Evolutionary conservation across 768 basidiomycete species (phyloP).

Genomic region (Pleurotus salmoneostramineus): DNA sequence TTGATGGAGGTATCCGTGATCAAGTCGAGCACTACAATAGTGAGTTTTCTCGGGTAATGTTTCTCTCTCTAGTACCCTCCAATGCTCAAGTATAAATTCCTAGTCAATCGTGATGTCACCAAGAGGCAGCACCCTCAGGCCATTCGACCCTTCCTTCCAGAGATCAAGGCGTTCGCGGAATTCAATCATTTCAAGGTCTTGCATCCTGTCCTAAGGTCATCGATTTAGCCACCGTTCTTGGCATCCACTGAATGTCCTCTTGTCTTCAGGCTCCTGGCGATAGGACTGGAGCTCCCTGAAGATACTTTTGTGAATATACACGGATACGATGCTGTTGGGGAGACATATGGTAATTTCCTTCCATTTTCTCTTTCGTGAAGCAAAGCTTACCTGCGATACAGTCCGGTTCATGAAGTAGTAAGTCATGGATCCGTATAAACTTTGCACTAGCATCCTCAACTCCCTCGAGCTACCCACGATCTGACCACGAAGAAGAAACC

Average conservation of each 20-base stretch:
- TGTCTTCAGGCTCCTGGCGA: constrained; percentile 30
- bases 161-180: constrained; percentile 28
- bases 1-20: constrained; percentile 59
- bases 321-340: constrained; percentile 28
- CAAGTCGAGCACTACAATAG: constrained; percentile 64
- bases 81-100: not conserved
- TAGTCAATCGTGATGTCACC: constrained; percentile 30
- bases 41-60: constrained; percentile 20
- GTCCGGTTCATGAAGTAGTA: constrained; percentile 9
- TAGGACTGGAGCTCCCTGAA: constrained; percentile 43
- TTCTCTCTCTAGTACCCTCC: not conserved
- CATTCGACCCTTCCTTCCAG: constrained; percentile 31
- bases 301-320: constrained; percentile 38
- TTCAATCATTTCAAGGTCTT: constrained; percentile 34
- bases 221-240: not conserved
- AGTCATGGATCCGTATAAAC: not conserved
- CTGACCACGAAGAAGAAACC: constrained; percentile 43
- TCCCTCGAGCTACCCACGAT: constrained; percentile 40
- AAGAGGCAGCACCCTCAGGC: constrained; percentile 30
- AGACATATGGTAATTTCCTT: constrained; percentile 28
- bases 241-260: not conserved
- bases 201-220: constrained; percentile 30
- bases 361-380: not conserved
- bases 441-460: not conserved
- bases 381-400: not conserved